Conservation (phyloP, 208 protist genomes). For the Trypanosoma theileri region DNA sequence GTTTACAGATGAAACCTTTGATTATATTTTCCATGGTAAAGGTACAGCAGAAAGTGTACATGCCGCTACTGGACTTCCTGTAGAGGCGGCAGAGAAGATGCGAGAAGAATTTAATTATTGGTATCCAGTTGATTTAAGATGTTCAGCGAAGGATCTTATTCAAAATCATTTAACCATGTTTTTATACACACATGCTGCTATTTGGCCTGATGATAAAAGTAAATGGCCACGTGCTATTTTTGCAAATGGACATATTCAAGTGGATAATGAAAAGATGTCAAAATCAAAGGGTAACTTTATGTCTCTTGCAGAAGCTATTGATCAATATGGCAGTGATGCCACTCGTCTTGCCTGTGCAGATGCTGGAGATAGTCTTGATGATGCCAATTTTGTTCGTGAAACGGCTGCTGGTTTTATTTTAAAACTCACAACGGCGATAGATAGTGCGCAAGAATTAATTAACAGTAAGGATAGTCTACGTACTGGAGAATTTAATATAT, state of each 20-base stretch:
- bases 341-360: slow-evolving; percentile 98
- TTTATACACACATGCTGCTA: slow-evolving; percentile 99
- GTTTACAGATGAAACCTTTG: slow-evolving; percentile 93
- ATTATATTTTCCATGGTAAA: slow-evolving; percentile 93
- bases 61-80: slow-evolving; percentile 51
- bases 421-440: slow-evolving; percentile 95
- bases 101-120: slow-evolving; percentile 98
- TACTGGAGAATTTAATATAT: slow-evolving; percentile 64
- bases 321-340: slow-evolving; percentile 88
- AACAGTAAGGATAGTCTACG: slow-evolving; percentile 40
- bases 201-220: slow-evolving; percentile 87
- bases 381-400: slow-evolving; percentile 98
- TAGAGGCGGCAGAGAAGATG: slow-evolving; percentile 83
- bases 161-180: slow-evolving; percentile 99
- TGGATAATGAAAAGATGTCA: slow-evolving; percentile 99
- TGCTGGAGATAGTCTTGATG: slow-evolving; percentile 97
- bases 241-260: slow-evolving; percentile 99
- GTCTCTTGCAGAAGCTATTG: slow-evolving; percentile 88
- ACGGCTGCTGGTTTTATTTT: slow-evolving; percentile 95
- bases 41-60: slow-evolving; percentile 59
- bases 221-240: slow-evolving; percentile 94
- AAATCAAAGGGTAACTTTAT: slow-evolving; percentile 99
- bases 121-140: slow-evolving; percentile 99
- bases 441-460: slow-evolving; percentile 90
- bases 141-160: slow-evolving; percentile 99